phyloP scores from a whole-genome alignment of 129 eudicot species.

The Ambrosia trifida region DNA sequence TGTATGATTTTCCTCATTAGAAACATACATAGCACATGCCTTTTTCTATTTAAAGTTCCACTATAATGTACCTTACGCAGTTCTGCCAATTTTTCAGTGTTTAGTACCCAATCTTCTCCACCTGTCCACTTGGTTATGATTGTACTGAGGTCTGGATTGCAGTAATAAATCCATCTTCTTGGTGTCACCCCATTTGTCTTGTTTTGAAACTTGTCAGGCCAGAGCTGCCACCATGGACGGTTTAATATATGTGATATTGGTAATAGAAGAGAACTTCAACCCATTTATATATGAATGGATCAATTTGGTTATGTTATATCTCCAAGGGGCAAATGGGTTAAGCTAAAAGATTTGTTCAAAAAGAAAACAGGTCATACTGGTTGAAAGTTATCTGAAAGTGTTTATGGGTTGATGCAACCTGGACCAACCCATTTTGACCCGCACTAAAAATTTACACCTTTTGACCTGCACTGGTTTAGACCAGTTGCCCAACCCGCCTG shows the following conservation, averaged over 20 bases:
- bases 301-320: neutral
- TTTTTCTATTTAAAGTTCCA: slow-evolving; percentile 2
- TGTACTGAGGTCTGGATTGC: slow-evolving; percentile 85
- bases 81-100: slow-evolving; percentile 82
- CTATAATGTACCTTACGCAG: slow-evolving; percentile 58
- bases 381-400: neutral
- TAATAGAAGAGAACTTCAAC: neutral
- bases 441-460: neutral
- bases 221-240: slow-evolving; percentile 51
- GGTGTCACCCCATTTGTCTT: slow-evolving; percentile 99
- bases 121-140: slow-evolving; percentile 91
- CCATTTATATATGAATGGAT: neutral
- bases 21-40: neutral
- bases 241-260: slow-evolving; percentile 9
- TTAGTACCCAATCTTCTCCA: slow-evolving; percentile 78
- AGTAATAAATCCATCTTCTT: slow-evolving; percentile 87
- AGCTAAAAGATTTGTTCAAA: neutral
- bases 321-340: neutral
- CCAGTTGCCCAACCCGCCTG: neutral
- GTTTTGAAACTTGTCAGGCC: slow-evolving; percentile 97
- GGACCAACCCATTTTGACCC: neutral
- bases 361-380: neutral
- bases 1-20: neutral
- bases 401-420: neutral
- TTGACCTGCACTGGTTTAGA: neutral